phyloP scores from a whole-genome alignment of 768 basidiomycete genomes.

The Sarcomyxa edulis region DNA sequence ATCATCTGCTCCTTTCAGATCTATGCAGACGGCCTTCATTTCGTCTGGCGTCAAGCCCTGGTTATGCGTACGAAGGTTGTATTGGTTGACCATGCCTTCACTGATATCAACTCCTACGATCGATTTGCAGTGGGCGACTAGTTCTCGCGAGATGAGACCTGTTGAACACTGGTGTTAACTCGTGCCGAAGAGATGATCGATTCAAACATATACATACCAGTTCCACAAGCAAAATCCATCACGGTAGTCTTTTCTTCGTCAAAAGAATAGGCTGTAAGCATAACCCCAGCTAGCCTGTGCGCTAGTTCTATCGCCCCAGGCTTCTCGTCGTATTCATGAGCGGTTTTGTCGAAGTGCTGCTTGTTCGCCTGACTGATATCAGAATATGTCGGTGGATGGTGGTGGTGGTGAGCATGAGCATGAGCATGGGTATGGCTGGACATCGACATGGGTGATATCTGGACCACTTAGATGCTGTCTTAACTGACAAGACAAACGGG shows the following conservation, averaged over 20 bases:
- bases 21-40: slow-evolving; percentile 56
- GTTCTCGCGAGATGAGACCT: slow-evolving; percentile 45
- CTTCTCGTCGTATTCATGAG: slow-evolving; percentile 12
- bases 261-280: slow-evolving; percentile 40
- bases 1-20: slow-evolving; percentile 39
- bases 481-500: too few species aligned
- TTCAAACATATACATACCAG: slow-evolving; percentile 37
- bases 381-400: slow-evolving; percentile 17
- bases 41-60: slow-evolving; percentile 63
- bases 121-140: slow-evolving; percentile 54
- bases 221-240: slow-evolving; percentile 76
- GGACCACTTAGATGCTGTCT: too few species aligned
- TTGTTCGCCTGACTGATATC: slow-evolving; percentile 35
- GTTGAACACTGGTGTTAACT: neutral
- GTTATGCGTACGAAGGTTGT: slow-evolving; percentile 49
- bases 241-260: slow-evolving; percentile 49
- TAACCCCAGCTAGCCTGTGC: slow-evolving; percentile 28
- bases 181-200: neutral
- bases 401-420: slow-evolving; percentile 1
- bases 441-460: too few species aligned
- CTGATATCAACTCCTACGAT: slow-evolving; percentile 77
- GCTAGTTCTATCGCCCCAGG: slow-evolving; percentile 19
- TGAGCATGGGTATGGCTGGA: too few species aligned
- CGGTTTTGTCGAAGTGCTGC: slow-evolving; percentile 26
- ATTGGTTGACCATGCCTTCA: slow-evolving; percentile 62